A percentile compares a stretch with the other conserved stretches of the same genome.
These are phyloP conservation scores for Melaleuca quinquenervia DNA, from an alignment of 345 rosid species.

Conservation along the genomic window DNA sequence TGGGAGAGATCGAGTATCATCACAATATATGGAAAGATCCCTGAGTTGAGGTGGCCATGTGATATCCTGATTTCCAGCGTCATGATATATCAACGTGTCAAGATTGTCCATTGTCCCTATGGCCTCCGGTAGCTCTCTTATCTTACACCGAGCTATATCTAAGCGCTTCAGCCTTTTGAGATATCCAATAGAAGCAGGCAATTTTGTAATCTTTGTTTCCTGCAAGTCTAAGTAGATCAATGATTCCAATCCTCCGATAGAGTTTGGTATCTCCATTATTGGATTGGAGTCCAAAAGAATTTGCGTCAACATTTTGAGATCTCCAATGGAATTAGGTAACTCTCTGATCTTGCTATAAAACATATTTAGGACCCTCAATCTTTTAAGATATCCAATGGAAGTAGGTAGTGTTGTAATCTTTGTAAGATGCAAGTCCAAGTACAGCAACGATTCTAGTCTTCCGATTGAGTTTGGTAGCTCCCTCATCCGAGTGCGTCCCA, in stretches of 20 bases:
- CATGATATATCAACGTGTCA: rapidly evolving
- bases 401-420: too few relatives aligned
- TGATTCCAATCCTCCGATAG: background rate
- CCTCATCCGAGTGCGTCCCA: too few relatives aligned
- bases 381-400: too few relatives aligned
- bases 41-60: background rate
- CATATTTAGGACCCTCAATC: too few relatives aligned
- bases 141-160: rapidly evolving
- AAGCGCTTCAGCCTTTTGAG: rapidly evolving
- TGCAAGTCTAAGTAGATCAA: background rate
- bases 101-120: background rate
- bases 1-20: too few relatives aligned
- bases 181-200: background rate
- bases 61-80: rapidly evolving
- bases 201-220: rapidly evolving
- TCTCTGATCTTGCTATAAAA: too few relatives aligned
- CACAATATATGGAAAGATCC: too few relatives aligned
- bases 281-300: rapidly evolving
- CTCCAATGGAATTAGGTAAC: too few relatives aligned
- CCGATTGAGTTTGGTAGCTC: too few relatives aligned
- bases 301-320: too few relatives aligned
- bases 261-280: background rate
- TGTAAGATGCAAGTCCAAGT: too few relatives aligned
- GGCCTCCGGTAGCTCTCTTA: background rate
- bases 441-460: too few relatives aligned